Base-by-base conservation (phyloP, 139 green algal species). In the Deuterostichococcus epilithicus region DNA sequence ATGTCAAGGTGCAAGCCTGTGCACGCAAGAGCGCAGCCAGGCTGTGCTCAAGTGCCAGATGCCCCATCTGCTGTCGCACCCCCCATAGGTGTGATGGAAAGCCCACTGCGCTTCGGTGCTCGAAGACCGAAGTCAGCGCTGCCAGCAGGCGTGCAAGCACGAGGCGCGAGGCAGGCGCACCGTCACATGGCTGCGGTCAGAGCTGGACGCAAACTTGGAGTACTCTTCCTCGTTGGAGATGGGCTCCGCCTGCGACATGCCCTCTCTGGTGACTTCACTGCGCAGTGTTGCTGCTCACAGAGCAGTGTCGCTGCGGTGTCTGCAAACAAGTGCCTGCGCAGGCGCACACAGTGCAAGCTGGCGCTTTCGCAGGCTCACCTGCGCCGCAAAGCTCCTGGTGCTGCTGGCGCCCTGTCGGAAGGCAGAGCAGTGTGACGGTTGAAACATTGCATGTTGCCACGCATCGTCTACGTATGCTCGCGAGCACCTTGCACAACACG, bases 151-250 rank as follows among this genome's bases (percentile, higher is more conserved):
- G 23, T 28, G 26, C 20, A 44, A 47, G 42, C 23, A 15, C 70
- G 47, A 44, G 39, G 42, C 8, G 8, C 82, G 38, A n/a, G n/a
- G n/a, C n/a, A n/a, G n/a, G n/a, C n/a, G n/a, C 74, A 87, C 82
- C 38, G 76, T 88, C 37, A 88, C 83, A 65, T 88, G 83, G 42
- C 70, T 52, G 28, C 84, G 65, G 60, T 66, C 71, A 26, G 73
- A 15, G 39, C 83, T 76, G 36, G 67, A 38, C 2, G 80, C 75
- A 60, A 89, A 89, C 69, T 78, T 86, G 23, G 73, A 52, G 71
- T 89, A 91, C 23, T 88, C 84, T 20, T 87, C 84, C 6, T 91
- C 86, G 66, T 91, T 91, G 52, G 76, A 69, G 30, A 69, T 37
- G 5, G 63, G 63, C 30, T 35, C 63, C 4, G 63, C 30, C 63